A percentile compares a stretch with the other conserved stretches of the same genome.
Evolutionary conservation across 2,329 filamentous ascomycete species (phyloP).

Genomic region (Ceratocystis variospora): DNA sequence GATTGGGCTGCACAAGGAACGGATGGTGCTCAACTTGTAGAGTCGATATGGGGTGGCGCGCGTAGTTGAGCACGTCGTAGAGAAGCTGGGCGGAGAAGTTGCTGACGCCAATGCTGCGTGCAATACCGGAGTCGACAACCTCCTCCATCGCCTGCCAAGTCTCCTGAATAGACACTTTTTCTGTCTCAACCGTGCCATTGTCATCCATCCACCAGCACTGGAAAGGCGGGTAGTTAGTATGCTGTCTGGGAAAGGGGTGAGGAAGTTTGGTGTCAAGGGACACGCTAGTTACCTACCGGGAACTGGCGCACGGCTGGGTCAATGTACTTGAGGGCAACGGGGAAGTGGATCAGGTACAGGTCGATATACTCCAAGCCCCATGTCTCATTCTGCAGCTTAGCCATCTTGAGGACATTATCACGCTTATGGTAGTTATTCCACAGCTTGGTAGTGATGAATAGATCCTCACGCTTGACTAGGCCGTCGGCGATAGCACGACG

Average conservation of each 20-base stretch:
- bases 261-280: no score
- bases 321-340: slow-evolving; percentile 72
- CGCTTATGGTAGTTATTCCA: slow-evolving; percentile 85
- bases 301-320: slow-evolving; percentile 68
- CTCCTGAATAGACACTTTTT: slow-evolving; percentile 58
- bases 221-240: slow-evolving; percentile 28
- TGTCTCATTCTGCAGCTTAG: slow-evolving; percentile 62
- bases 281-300: slow-evolving; percentile 40
- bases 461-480: slow-evolving; percentile 53
- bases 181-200: slow-evolving; percentile 12
- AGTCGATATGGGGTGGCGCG: slow-evolving; percentile 57
- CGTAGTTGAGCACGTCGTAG: slow-evolving; percentile 68
- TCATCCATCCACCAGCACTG: slow-evolving; percentile 18
- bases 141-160: slow-evolving; percentile 73
- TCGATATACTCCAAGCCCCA: slow-evolving; percentile 85
- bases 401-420: slow-evolving; percentile 62
- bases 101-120: slow-evolving; percentile 62
- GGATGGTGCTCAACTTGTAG: slow-evolving; percentile 88
- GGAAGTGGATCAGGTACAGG: slow-evolving; percentile 81
- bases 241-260: slow-evolving; percentile 16
- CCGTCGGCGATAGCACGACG: slow-evolving; percentile 66
- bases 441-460: slow-evolving; percentile 86
- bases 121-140: slow-evolving; percentile 54
- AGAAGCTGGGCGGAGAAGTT: slow-evolving; percentile 71
- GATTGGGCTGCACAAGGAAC: slow-evolving; percentile 62